phyloP scores from a whole-genome alignment of 2,329 filamentous ascomycete genomes.

The Aschersonia sp. region DNA sequence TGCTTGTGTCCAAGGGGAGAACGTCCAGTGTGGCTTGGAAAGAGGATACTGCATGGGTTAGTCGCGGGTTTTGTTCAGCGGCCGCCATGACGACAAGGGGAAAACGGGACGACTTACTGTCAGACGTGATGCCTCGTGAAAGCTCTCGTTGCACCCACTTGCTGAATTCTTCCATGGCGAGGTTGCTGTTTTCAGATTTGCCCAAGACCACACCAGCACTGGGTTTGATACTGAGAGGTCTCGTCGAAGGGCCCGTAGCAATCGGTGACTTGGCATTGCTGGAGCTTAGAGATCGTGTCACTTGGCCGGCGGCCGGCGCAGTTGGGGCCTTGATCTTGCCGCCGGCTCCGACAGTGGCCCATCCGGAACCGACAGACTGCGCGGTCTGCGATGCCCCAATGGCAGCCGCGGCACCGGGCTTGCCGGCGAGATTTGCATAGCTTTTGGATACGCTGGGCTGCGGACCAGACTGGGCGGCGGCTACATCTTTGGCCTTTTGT shows the following conservation, averaged over 20 bases:
- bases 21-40: constrained; percentile 65
- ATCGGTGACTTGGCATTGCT: constrained; percentile 25
- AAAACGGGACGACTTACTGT: constrained; percentile 27
- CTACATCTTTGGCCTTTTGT: constrained; percentile 47
- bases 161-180: constrained; percentile 78
- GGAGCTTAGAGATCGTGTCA: constrained; percentile 27
- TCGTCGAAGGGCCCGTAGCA: constrained; percentile 18
- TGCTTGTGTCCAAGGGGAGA: constrained; percentile 61
- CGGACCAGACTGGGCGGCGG: constrained; percentile 30
- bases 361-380: constrained; percentile 34
- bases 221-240: constrained; percentile 27
- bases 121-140: constrained; percentile 46
- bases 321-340: constrained; percentile 76
- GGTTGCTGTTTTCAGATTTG: constrained; percentile 22
- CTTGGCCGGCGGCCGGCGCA: constrained; percentile 35
- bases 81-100: not conserved
- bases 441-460: constrained; percentile 56
- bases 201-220: constrained; percentile 31
- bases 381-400: constrained; percentile 17
- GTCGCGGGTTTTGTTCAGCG: not conserved
- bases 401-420: constrained; percentile 28
- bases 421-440: constrained; percentile 88
- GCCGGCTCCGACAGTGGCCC: constrained; percentile 90
- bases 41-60: constrained; percentile 46
- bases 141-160: constrained; percentile 83